Base-by-base conservation (phyloP, 441 rosid genomes). In the Euphorbia schlechtendalii region DNA sequence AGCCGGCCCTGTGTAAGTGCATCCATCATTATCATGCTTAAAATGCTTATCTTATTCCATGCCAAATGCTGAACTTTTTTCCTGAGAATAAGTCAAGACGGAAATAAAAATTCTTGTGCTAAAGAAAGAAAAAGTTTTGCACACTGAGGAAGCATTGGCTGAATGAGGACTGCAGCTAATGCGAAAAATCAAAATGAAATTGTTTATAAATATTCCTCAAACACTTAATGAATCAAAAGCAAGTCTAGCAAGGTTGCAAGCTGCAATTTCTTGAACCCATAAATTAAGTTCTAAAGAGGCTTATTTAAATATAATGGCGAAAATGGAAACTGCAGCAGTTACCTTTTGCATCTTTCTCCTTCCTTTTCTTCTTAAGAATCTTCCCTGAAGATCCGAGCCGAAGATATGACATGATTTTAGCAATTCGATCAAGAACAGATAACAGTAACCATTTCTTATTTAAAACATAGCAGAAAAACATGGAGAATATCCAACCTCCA, bases 331-430 rank as follows among this genome's bases (percentile, higher is more conserved):
- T 5, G 17, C 30, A 51, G 56, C 17, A 53, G 17, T 30, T 53
- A 90, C 98, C 96, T 86, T 80, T 90, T 1, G 76, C 63, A 61
- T 86, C 96, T 81, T 80, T 93, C 63, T 93, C 97, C 77, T 90
- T 93, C 93, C 82, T 93, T 80, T 93, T 93, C 96, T 90, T 93
- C 86, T 93, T 93, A 55, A 90, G 89, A 74, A 93, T 95, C 86
- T 93, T 93, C 69, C 98, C 98, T 40, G 98, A 88, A 71, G 98
- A 88, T 69, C 97, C 97, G 72, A 90, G 98, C 68, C 98, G 96
- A 73, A 93, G 97, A 75, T 93, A 93, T 36, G 89, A 80, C 96
- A 93, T 86, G 66, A 93, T 90, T 75, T 86, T 93, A 53, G 96
- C 87, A 75, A 93, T 93, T 61, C 96, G 86, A 82, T 93, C 99